phyloP scores from a whole-genome alignment of 2,329 filamentous ascomycete species.

The Claviceps capensis region DNA sequence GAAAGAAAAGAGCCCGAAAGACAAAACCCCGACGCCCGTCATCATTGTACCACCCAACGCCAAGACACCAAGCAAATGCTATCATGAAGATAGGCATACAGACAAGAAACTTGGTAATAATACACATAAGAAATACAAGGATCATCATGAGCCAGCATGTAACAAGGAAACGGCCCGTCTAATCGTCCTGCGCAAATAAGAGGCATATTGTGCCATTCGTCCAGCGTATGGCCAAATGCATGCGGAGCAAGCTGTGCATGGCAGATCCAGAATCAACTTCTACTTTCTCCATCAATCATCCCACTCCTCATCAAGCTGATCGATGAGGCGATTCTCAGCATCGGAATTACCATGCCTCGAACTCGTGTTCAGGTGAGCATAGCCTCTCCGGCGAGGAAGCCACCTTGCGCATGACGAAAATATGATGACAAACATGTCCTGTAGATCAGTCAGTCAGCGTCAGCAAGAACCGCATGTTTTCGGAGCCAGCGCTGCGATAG shows the following conservation, averaged over 20 bases:
- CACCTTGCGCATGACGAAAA: constrained; percentile 57
- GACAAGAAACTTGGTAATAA: neutral
- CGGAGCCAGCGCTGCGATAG: no score
- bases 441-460: constrained; percentile 3
- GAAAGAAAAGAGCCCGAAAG: neutral
- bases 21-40: neutral
- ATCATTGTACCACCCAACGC: neutral
- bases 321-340: constrained; percentile 86
- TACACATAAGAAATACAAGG: neutral
- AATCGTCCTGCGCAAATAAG: no score
- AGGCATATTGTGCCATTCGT: no score
- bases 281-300: constrained; percentile 44
- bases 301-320: constrained; percentile 95
- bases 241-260: neutral
- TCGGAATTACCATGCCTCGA: constrained; percentile 44
- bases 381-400: constrained; percentile 51
- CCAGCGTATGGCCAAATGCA: no score
- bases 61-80: neutral
- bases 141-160: neutral
- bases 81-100: neutral
- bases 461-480: neutral
- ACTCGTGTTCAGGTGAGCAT: constrained; percentile 47
- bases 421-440: constrained; percentile 55
- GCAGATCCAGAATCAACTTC: neutral
- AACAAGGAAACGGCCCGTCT: neutral